Conservation (phyloP, 768 basidiomycete species). For the Leccinum subtestaceum region DNA sequence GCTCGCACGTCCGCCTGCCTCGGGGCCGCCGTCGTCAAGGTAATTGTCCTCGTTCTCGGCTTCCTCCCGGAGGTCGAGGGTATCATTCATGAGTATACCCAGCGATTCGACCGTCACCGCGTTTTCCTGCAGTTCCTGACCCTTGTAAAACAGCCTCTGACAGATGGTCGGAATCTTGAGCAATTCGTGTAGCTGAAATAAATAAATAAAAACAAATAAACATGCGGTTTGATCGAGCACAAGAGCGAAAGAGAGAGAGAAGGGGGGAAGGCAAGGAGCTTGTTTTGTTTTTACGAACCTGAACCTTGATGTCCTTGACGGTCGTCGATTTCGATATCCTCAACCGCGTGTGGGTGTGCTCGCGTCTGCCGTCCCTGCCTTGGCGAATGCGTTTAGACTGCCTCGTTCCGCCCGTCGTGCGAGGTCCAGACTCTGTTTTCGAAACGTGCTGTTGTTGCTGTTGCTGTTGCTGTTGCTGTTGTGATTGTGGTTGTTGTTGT, state of each 20-base stretch:
- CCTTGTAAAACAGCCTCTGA: conserved; percentile 65
- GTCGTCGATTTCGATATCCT: conserved; percentile 62
- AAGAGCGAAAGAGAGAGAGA: background rate
- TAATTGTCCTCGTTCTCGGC: conserved; percentile 55
- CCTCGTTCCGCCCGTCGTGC: conserved; percentile 43
- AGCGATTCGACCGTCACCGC: conserved; percentile 48
- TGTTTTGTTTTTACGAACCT: conserved; percentile 41
- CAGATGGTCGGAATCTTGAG: conserved; percentile 71
- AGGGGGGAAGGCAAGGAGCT: background rate
- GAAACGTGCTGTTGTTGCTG: conserved; percentile 5
- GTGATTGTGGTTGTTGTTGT: background rate
- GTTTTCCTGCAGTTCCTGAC: conserved; percentile 64
- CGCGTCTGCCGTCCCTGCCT: conserved; percentile 45
- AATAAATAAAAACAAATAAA: background rate
- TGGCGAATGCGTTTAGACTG: conserved; percentile 73
- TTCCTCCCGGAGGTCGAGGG: conserved; percentile 64
- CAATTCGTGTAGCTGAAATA: conserved; percentile 54
- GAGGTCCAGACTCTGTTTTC: conserved; percentile 36
- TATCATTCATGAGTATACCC: conserved; percentile 58
- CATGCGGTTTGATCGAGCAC: background rate
- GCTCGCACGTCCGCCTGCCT: conserved; percentile 39
- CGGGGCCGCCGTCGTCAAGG: conserved; percentile 38
- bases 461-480: background rate
- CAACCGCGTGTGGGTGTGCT: conserved; percentile 49
- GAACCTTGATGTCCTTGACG: conserved; percentile 75